A percentile compares a stretch with the other conserved stretches of the same genome.
phyloP scores from a whole-genome alignment of 169 alveolate genomes.

The Eimeria sp. region DNA sequence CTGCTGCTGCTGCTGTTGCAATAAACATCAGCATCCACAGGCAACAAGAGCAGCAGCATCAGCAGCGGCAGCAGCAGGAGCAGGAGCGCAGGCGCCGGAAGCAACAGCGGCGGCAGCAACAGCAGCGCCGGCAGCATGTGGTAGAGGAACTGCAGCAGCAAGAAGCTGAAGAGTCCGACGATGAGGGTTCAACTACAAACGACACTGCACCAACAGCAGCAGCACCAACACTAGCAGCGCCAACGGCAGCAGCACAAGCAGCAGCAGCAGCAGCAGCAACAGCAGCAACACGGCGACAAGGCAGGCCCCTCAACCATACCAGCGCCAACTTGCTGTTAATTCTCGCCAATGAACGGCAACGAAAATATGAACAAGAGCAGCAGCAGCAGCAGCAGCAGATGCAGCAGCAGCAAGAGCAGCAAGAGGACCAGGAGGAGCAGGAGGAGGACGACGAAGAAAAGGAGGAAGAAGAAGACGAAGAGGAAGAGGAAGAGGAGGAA shows the following conservation, averaged over 20 bases:
- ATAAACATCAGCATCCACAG: too few relatives aligned
- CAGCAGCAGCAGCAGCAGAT: neutral
- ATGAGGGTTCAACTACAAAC: neutral
- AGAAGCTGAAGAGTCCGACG: neutral
- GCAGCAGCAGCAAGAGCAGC: neutral
- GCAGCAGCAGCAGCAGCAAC: neutral
- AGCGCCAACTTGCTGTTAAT: neutral
- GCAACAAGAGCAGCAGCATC: neutral
- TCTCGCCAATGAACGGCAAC: neutral
- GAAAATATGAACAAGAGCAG: neutral
- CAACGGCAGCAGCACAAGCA: constrained; percentile 5
- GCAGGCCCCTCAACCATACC: neutral
- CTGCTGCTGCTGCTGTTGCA: too few relatives aligned
- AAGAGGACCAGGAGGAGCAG: neutral
- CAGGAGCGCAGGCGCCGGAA: neutral
- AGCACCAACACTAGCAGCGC: constrained; percentile 3
- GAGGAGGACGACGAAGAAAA: neutral
- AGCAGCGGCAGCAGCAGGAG: neutral
- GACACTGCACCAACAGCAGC: neutral
- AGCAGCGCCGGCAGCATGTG: constrained; percentile 5
- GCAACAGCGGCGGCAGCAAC: neutral
- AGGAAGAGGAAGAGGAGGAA: neutral
- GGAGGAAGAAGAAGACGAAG: neutral
- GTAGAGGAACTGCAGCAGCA: constrained; percentile 24
- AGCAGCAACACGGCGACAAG: too few relatives aligned